Conservation (phyloP, 2,329 filamentous ascomycete genomes). For the Colletotrichum magnum region DNA sequence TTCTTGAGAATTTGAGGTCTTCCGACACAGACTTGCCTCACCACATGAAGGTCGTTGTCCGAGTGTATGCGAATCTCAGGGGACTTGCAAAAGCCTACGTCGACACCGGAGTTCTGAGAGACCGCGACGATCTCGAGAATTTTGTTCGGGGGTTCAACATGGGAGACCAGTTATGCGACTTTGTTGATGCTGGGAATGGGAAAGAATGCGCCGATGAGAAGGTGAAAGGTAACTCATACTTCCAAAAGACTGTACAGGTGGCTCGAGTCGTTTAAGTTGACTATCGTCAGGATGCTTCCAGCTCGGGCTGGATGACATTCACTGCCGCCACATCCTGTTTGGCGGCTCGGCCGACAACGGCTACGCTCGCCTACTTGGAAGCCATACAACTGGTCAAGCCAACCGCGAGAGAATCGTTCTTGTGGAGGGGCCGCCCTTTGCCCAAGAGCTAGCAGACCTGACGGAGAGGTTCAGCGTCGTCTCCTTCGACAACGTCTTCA, state of each 20-base stretch:
- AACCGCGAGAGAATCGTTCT: conserved; percentile 51
- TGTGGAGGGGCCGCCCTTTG: conserved; percentile 56
- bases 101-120: conserved; percentile 45
- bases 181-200: conserved; percentile 57
- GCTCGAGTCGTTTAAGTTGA: background rate
- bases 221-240: conserved; percentile 51
- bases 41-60: conserved; percentile 49
- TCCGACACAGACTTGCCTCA: conserved; percentile 38
- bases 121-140: conserved; percentile 45
- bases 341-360: conserved; percentile 59
- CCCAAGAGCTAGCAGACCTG: conserved; percentile 51
- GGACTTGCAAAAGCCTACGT: conserved; percentile 53
- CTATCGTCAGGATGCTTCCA: conserved; percentile 48
- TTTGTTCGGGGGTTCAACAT: conserved; percentile 60
- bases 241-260: no score
- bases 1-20: conserved; percentile 45
- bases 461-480: conserved; percentile 46
- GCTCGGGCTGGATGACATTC: conserved; percentile 51
- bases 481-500: conserved; percentile 46
- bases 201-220: conserved; percentile 60
- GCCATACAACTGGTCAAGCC: conserved; percentile 45
- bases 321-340: conserved; percentile 57
- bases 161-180: conserved; percentile 53
- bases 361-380: conserved; percentile 56
- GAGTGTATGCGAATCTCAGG: conserved; percentile 55